Evolutionary conservation across 306 rosid species (phyloP).

Genomic region (Aeschynomene evenia): DNA sequence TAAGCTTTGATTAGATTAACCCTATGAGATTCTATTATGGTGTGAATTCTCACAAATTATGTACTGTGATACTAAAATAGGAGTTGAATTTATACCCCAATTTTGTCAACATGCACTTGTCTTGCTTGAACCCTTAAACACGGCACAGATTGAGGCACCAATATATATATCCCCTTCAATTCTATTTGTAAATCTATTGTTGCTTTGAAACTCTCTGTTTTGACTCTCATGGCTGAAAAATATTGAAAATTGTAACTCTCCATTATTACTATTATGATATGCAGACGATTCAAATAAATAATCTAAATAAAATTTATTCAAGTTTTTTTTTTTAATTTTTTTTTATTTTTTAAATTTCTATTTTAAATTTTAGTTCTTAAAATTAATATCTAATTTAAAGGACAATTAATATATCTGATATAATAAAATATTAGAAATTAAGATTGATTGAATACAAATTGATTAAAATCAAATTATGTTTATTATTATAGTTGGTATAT

Average conservation of each 20-base stretch:
- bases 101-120: constrained; percentile 7
- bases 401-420: too few species aligned
- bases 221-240: constrained; percentile 14
- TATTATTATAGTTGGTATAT: too few species aligned
- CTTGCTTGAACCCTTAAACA: constrained; percentile 28
- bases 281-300: too few species aligned
- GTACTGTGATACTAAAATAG: background rate
- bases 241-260: background rate
- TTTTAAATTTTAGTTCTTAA: too few species aligned
- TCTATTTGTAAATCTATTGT: constrained; percentile 5
- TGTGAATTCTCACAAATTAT: constrained; percentile 6
- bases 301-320: too few species aligned
- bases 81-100: background rate
- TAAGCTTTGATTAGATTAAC: background rate
- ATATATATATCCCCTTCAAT: background rate
- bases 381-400: too few species aligned
- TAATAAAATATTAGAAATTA: too few species aligned
- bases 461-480: too few species aligned
- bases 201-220: background rate
- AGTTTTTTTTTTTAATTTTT: too few species aligned
- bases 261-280: too few species aligned
- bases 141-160: constrained; percentile 38
- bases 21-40: background rate
- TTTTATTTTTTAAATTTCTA: too few species aligned
- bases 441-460: too few species aligned